Conservation (phyloP, 73 alveolate species). For the Tetrahymena borealis region DNA sequence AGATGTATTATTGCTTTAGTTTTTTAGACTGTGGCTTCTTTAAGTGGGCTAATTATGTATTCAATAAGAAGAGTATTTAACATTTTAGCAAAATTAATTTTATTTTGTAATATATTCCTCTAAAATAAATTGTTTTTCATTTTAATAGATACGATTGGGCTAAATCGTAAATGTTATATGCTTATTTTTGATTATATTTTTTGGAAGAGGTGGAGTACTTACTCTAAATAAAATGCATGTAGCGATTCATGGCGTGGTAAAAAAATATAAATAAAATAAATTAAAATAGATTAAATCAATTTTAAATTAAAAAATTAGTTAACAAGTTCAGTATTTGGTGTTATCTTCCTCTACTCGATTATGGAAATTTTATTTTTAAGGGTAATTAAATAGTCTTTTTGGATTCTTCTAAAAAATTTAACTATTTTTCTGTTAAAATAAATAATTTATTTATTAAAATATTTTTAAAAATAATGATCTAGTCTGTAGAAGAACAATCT, state of each 20-base stretch:
- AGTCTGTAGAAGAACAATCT: background rate
- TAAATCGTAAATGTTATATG: background rate
- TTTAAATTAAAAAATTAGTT: too few relatives aligned
- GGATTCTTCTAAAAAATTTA: too few relatives aligned
- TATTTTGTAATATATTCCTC: too few relatives aligned
- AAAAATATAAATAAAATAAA: too few relatives aligned
- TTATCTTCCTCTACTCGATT: background rate
- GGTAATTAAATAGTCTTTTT: too few relatives aligned
- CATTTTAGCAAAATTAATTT: too few relatives aligned
- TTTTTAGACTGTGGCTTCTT: background rate
- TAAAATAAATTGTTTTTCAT: background rate
- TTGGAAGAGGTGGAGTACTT: background rate
- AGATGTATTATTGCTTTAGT: background rate
- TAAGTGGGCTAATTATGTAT: background rate
- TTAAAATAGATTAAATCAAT: too few relatives aligned
- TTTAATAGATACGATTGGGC: background rate
- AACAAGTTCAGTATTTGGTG: background rate
- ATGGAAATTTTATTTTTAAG: background rate
- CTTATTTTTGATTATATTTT: background rate
- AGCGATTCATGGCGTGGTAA: background rate
- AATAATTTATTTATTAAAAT: too few relatives aligned
- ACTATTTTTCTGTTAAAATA: too few relatives aligned
- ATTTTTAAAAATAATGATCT: background rate
- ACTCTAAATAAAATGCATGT: background rate
- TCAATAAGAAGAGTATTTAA: background rate